Conservation (phyloP, 2,329 filamentous ascomycete species). For the Fragosphaeria purpurea region DNA sequence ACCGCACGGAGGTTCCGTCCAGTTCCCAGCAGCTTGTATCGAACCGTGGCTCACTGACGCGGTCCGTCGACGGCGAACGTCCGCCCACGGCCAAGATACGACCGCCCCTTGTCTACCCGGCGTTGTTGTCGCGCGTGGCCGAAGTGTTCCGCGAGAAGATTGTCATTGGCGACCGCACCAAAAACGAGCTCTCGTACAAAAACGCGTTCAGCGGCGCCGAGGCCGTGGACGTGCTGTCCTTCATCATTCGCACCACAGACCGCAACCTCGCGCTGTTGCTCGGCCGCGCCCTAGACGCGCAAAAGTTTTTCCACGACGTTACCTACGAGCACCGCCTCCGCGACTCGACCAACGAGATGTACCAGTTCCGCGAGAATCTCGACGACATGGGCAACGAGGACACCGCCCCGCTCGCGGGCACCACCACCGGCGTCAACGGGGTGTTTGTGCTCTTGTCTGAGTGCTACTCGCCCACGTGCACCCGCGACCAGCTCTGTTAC, state of each 20-base stretch:
- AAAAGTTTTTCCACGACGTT: conserved; percentile 99
- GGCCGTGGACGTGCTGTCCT: conserved; percentile 88
- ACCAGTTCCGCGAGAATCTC: conserved; percentile 90
- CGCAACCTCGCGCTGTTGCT: conserved; percentile 85
- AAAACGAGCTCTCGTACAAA: conserved; percentile 95
- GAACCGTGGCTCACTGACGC: conserved; percentile 46
- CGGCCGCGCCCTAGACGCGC: conserved; percentile 85
- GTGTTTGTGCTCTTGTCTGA: conserved; percentile 94
- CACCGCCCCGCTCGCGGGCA: conserved; percentile 32
- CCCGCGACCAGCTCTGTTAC: conserved; percentile 88
- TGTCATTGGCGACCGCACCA: conserved; percentile 74
- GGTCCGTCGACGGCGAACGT: conserved; percentile 44
- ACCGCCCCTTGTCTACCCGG: conserved; percentile 86
- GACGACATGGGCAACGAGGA: conserved; percentile 78
- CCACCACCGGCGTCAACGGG: conserved; percentile 57
- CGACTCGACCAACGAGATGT: conserved; percentile 90
- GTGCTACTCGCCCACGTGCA: conserved; percentile 97
- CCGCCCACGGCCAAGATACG: conserved; percentile 53
- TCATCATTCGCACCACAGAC: conserved; percentile 95
- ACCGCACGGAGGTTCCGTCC: conserved; percentile 28
- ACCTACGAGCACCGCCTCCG: conserved; percentile 93
- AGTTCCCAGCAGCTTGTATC: conserved; percentile 26
- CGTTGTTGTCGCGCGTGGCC: conserved; percentile 83
- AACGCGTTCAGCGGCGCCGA: conserved; percentile 94
- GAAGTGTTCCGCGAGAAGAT: conserved; percentile 89